A percentile compares a stretch with the other conserved stretches of the same genome.
Conservation (phyloP, 1,284 basidiomycete genomes). For the Farysia itapuensis region DNA sequence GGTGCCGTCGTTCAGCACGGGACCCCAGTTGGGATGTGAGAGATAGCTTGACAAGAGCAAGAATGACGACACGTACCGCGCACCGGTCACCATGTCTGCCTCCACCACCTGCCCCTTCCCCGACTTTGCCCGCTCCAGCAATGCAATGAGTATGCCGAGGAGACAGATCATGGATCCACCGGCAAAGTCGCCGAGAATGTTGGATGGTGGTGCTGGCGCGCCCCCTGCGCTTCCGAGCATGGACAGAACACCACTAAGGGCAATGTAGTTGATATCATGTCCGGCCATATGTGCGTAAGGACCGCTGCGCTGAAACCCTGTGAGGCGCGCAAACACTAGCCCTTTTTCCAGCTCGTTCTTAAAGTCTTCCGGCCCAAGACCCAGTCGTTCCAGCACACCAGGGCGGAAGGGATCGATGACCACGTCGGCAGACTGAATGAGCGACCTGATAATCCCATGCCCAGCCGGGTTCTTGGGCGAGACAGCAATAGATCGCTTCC, state of each 20-base stretch:
- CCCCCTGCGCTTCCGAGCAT: slow-evolving; percentile 60
- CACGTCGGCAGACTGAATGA: slow-evolving; percentile 73
- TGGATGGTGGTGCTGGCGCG: slow-evolving; percentile 73
- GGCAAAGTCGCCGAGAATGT: slow-evolving; percentile 78
- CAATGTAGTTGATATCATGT: slow-evolving; percentile 85
- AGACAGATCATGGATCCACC: slow-evolving; percentile 77
- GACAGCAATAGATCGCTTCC: slow-evolving; percentile 73
- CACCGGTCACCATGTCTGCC: slow-evolving; percentile 78
- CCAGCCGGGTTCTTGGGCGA: slow-evolving; percentile 70
- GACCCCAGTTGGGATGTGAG: slow-evolving; percentile 58
- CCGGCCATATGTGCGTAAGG: slow-evolving; percentile 59
- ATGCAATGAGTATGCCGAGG: slow-evolving; percentile 73
- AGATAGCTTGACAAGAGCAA: slow-evolving; percentile 65
- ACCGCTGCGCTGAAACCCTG: slow-evolving; percentile 58
- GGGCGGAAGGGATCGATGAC: slow-evolving; percentile 81
- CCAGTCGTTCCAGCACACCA: slow-evolving; percentile 76
- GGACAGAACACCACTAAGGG: slow-evolving; percentile 74
- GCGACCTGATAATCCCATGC: slow-evolving; percentile 65
- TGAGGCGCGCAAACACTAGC: slow-evolving; percentile 58
- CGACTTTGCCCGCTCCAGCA: slow-evolving; percentile 69
- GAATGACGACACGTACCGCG: slow-evolving; percentile 74
- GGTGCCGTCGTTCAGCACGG: slow-evolving; percentile 64
- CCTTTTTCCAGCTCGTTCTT: slow-evolving; percentile 65
- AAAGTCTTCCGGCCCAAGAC: slow-evolving; percentile 71
- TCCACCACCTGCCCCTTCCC: slow-evolving; percentile 74